Conservation (phyloP, 169 alveolate species). For the Babesia sp. region DNA sequence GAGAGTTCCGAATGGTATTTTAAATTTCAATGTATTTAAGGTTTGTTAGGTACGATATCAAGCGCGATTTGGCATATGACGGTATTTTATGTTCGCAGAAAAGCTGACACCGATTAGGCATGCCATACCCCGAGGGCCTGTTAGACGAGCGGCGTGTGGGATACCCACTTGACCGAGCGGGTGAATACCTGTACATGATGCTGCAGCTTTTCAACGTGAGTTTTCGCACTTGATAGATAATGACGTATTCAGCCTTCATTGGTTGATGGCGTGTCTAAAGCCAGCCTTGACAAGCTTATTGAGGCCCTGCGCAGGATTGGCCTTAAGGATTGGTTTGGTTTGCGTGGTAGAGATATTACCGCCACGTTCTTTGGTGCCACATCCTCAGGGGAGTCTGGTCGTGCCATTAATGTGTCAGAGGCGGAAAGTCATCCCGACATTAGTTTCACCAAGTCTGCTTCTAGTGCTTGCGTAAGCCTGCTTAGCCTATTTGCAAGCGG, state of each 20-base stretch:
- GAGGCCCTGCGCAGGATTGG: slow-evolving; percentile 23
- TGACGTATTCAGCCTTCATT: background rate
- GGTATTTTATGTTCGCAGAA: slow-evolving; percentile 18
- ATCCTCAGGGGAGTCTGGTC: background rate
- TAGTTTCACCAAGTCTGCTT: background rate
- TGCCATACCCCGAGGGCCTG: slow-evolving; percentile 57
- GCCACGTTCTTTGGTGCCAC: slow-evolving; percentile 15
- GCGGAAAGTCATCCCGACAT: background rate
- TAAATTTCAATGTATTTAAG: background rate
- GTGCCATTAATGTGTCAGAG: background rate
- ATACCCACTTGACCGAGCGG: slow-evolving; percentile 50
- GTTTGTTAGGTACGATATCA: slow-evolving; percentile 40
- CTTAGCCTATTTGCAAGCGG: slow-evolving; percentile 1
- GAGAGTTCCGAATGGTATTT: slow-evolving; percentile 29
- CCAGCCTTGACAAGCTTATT: slow-evolving; percentile 1
- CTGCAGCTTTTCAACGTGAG: slow-evolving; percentile 43
- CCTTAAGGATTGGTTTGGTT: slow-evolving; percentile 56
- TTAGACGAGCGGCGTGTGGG: slow-evolving; percentile 50
- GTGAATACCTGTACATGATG: slow-evolving; percentile 20
- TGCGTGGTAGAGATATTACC: background rate
- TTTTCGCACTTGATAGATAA: background rate
- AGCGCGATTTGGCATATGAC: slow-evolving; percentile 56
- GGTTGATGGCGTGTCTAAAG: background rate
- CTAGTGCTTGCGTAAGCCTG: background rate
- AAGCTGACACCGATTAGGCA: slow-evolving; percentile 1